phyloP scores from a whole-genome alignment of 768 basidiomycete species.

The Tricholoma furcatifolium region DNA sequence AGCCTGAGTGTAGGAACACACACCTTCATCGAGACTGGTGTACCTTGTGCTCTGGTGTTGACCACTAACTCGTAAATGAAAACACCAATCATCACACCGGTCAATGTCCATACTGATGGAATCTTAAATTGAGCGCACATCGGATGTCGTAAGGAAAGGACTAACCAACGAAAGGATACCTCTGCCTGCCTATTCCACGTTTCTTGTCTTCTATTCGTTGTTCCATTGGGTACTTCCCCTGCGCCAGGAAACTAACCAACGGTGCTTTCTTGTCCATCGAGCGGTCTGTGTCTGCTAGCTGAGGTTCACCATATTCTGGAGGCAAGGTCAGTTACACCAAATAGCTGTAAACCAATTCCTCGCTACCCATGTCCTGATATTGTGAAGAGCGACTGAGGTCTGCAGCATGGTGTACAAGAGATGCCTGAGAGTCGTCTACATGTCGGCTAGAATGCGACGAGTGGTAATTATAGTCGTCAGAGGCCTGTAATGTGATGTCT shows the following conservation, averaged over 20 bases:
- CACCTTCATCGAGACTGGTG: slow-evolving; percentile 83
- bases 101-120: slow-evolving; percentile 61
- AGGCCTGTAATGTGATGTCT: not conserved
- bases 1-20: slow-evolving; percentile 10
- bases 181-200: slow-evolving; percentile 81
- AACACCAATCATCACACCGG: slow-evolving; percentile 65
- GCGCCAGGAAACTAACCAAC: slow-evolving; percentile 41
- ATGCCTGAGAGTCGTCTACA: slow-evolving; percentile 28
- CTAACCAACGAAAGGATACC: slow-evolving; percentile 72
- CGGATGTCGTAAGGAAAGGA: slow-evolving; percentile 1
- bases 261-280: slow-evolving; percentile 39
- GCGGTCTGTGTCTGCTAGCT: slow-evolving; percentile 24
- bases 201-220: slow-evolving; percentile 89
- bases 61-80: slow-evolving; percentile 86
- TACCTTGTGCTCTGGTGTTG: slow-evolving; percentile 75
- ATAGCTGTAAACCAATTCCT: not conserved
- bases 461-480: slow-evolving; percentile 3
- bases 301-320: slow-evolving; percentile 68
- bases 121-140: slow-evolving; percentile 12
- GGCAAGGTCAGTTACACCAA: not conserved
- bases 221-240: slow-evolving; percentile 59
- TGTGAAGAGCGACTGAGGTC: slow-evolving; percentile 34
- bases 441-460: slow-evolving; percentile 5
- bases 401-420: slow-evolving; percentile 48
- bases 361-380: slow-evolving; percentile 57